These are phyloP conservation scores for Tephrocybe sp. DNA, from an alignment of 768 basidiomycete species.

Conservation along the genomic window DNA sequence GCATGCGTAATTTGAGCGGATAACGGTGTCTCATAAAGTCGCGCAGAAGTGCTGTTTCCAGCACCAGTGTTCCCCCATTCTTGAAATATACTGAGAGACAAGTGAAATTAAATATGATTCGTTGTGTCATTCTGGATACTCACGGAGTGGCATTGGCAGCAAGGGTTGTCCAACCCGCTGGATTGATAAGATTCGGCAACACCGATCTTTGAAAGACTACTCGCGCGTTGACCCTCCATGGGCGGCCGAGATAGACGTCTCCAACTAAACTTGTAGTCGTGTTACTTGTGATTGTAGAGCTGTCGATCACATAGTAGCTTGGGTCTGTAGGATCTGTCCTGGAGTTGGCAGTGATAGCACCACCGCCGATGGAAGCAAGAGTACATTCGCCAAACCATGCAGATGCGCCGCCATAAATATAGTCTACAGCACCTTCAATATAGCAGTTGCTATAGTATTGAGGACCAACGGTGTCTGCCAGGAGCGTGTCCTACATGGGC, in stretches of 20 bases:
- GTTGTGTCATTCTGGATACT: not conserved
- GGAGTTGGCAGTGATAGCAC: slow-evolving; percentile 30
- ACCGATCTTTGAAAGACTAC: slow-evolving; percentile 27
- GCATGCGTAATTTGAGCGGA: slow-evolving; percentile 19
- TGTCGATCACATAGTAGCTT: slow-evolving; percentile 26
- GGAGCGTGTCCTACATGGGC: slow-evolving; percentile 21
- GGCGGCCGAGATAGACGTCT: slow-evolving; percentile 24
- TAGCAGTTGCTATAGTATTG: slow-evolving; percentile 31
- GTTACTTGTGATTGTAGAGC: slow-evolving; percentile 22
- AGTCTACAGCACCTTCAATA: slow-evolving; percentile 28
- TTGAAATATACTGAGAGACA: slow-evolving; percentile 19
- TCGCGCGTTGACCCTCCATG: slow-evolving; percentile 19
- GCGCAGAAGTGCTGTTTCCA: slow-evolving; percentile 23
- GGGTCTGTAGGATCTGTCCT: slow-evolving; percentile 18
- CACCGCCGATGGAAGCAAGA: slow-evolving; percentile 22
- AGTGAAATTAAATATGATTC: not conserved
- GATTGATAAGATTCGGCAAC: slow-evolving; percentile 23
- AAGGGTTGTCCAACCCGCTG: slow-evolving; percentile 25
- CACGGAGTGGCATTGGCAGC: slow-evolving; percentile 25
- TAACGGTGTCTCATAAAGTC: slow-evolving; percentile 21
- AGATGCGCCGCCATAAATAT: slow-evolving; percentile 26
- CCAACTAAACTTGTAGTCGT: slow-evolving; percentile 17
- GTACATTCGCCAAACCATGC: slow-evolving; percentile 31
- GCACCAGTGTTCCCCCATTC: slow-evolving; percentile 27
- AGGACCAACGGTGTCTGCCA: slow-evolving; percentile 22